Percentiles rank a stretch among this genome's conserved stretches.
phyloP scores from a whole-genome alignment of 371 early-diverging fungal genomes.

The Mortierella sp. region DNA sequence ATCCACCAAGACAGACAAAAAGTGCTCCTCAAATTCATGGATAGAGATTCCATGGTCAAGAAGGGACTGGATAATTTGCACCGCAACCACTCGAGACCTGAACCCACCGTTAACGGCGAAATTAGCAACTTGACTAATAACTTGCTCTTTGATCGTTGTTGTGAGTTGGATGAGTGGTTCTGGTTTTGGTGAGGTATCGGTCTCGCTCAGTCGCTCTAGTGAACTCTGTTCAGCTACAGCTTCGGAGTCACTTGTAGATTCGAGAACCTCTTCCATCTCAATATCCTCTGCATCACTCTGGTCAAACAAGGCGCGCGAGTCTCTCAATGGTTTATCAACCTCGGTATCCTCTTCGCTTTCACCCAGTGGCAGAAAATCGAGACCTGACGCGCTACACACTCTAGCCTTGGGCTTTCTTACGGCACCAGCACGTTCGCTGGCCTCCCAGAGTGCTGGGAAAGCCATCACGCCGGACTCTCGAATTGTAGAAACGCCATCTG shows the following conservation, averaged over 20 bases:
- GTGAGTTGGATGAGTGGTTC: not conserved
- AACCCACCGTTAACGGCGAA: conserved; percentile 50
- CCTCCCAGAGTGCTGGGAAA: conserved; percentile 58
- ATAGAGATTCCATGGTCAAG: conserved; percentile 40
- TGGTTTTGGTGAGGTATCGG: not conserved
- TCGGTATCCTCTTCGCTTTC: not conserved
- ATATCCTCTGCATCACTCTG: conserved; percentile 25
- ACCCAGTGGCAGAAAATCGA: conserved; percentile 11
- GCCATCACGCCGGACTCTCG: conserved; percentile 68
- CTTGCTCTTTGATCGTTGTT: conserved; percentile 41
- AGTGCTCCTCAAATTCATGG: conserved; percentile 37
- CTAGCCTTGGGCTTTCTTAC: conserved; percentile 7
- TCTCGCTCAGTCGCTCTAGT: not conserved
- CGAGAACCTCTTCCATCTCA: conserved; percentile 40
- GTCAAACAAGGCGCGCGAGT: not conserved
- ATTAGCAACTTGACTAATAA: conserved; percentile 34
- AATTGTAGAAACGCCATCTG: conserved; percentile 69
- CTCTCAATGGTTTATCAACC: not conserved
- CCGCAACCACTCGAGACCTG: conserved; percentile 54
- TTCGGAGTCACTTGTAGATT: not conserved
- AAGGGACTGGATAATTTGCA: conserved; percentile 53
- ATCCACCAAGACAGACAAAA: conserved; percentile 36
- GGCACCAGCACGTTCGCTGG: conserved; percentile 33
- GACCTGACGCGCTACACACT: not conserved
- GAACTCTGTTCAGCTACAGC: not conserved